Evolutionary conservation across 257 asterid genomes (phyloP).

Genomic region (Nicotiana paniculata): DNA sequence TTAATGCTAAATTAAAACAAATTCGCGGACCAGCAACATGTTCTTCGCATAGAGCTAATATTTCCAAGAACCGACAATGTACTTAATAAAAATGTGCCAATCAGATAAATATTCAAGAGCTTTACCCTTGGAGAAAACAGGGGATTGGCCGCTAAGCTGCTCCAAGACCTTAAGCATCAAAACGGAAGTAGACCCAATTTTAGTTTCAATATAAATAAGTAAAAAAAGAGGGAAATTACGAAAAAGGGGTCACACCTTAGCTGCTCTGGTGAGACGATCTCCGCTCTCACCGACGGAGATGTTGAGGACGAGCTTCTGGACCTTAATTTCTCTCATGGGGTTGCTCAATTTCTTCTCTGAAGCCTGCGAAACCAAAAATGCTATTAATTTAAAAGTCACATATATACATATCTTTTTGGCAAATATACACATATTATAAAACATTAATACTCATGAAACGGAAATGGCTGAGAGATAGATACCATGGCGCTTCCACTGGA

Average conservation of each 20-base stretch:
- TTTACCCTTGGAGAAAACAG: constrained; percentile 56
- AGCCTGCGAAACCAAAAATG: not conserved
- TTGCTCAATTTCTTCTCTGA: constrained; percentile 11
- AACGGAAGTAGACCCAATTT: not conserved
- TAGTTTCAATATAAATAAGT: not conserved
- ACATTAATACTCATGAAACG: not conserved
- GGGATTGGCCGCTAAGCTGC: constrained; percentile 51
- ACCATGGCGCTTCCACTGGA: constrained; percentile 6
- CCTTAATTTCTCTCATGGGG: constrained; percentile 5
- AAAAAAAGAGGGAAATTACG: not conserved
- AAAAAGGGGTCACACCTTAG: not conserved
- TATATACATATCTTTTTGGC: too few species aligned
- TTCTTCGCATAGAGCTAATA: not conserved
- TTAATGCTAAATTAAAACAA: not conserved
- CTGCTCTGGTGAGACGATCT: constrained; percentile 7
- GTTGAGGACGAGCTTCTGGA: constrained; percentile 6
- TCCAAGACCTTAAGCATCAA: constrained; percentile 34
- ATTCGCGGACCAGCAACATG: not conserved
- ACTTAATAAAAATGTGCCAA: not conserved
- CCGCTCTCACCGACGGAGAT: constrained; percentile 9
- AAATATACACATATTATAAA: not conserved
- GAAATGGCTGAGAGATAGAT: not conserved
- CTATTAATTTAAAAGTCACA: not conserved
- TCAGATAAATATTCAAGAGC: not conserved
- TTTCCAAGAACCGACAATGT: not conserved